Evolutionary conservation across 2,329 filamentous ascomycete genomes (phyloP).

Genomic region (Fusarium nurragi): DNA sequence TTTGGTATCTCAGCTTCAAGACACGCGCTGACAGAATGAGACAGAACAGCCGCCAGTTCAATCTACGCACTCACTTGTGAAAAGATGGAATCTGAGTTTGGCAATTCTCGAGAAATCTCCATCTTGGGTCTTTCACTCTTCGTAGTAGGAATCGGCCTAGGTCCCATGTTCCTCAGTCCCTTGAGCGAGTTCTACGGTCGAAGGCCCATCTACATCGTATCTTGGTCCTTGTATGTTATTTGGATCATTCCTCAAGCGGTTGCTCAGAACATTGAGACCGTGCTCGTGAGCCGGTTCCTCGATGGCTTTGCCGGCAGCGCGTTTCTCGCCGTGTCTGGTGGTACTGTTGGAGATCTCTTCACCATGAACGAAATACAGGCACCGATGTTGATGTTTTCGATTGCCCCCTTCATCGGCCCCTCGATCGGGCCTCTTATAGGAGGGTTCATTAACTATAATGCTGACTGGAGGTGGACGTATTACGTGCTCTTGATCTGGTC

Average conservation of each 20-base stretch:
- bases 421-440: conserved; percentile 70
- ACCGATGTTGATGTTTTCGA: conserved; percentile 85
- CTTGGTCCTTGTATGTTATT: conserved; percentile 78
- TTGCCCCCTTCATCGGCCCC: conserved; percentile 71
- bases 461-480: conserved; percentile 83
- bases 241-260: conserved; percentile 86
- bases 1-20: neutral
- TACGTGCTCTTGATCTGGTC: conserved; percentile 88
- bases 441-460: conserved; percentile 83
- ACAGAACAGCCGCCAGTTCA: conserved; percentile 83
- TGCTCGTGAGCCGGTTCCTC: conserved; percentile 82
- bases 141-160: conserved; percentile 76
- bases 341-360: conserved; percentile 86
- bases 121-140: conserved; percentile 85
- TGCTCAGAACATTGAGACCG: conserved; percentile 81
- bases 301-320: conserved; percentile 75
- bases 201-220: conserved; percentile 79
- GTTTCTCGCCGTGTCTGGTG: conserved; percentile 79
- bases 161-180: conserved; percentile 70
- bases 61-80: conserved; percentile 86
- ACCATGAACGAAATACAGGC: conserved; percentile 72
- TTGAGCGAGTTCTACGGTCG: conserved; percentile 84
- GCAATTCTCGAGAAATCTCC: conserved; percentile 74
- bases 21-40: neutral
- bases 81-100: conserved; percentile 80